Percentiles rank a stretch among this genome's conserved stretches.
Evolutionary conservation across 169 alveolate species (phyloP).

Genomic region (Plasmodium blacklocki): DNA sequence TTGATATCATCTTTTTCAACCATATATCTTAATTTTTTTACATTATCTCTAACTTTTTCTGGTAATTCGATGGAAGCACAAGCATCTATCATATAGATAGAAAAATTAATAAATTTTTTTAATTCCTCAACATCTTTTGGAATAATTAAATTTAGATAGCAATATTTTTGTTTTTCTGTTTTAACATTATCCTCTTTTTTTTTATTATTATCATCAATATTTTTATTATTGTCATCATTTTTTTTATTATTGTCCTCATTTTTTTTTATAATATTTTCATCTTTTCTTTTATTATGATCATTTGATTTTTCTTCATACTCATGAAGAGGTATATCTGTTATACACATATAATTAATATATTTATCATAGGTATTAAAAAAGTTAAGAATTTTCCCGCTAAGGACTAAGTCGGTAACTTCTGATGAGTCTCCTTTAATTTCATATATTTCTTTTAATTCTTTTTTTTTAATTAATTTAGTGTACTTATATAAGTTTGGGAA

Average conservation of each 20-base stretch:
- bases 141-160: conserved; percentile 35
- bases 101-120: conserved; percentile 28
- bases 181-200: conserved; percentile 19
- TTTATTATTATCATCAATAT: no score
- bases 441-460: conserved; percentile 46
- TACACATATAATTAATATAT: conserved; percentile 56
- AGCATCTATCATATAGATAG: conserved; percentile 75
- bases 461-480: conserved; percentile 45
- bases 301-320: conserved; percentile 21
- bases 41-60: conserved; percentile 65
- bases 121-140: conserved; percentile 49
- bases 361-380: conserved; percentile 54
- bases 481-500: conserved; percentile 54
- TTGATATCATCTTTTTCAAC: conserved; percentile 56
- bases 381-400: conserved; percentile 50
- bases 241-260: conserved; percentile 1
- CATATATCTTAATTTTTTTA: conserved; percentile 64
- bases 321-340: conserved; percentile 47
- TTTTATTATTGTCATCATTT: background rate
- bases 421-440: conserved; percentile 70
- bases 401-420: conserved; percentile 45
- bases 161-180: conserved; percentile 49
- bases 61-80: conserved; percentile 51
- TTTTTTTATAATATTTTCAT: background rate
- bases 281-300: conserved; percentile 4